Evolutionary conservation across 2,329 filamentous ascomycete genomes (phyloP).

Genomic region (Myriosclerotinia curreyana): DNA sequence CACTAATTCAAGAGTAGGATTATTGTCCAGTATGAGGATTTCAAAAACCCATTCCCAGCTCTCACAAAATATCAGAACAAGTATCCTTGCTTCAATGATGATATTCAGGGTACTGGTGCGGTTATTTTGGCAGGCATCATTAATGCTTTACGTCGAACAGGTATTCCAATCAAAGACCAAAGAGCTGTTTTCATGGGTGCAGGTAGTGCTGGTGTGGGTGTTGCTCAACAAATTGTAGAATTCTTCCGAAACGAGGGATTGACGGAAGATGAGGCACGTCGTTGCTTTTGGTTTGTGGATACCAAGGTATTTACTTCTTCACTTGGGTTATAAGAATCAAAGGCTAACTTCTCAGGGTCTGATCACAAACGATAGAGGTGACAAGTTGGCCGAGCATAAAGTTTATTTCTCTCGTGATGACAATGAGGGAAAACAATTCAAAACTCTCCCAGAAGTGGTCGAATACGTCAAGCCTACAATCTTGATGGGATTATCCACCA

Average conservation of each 20-base stretch:
- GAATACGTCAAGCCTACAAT: constrained; percentile 73
- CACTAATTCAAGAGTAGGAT: constrained; percentile 22
- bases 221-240: constrained; percentile 78
- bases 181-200: constrained; percentile 75
- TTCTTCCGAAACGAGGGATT: constrained; percentile 66
- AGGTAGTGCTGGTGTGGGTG: constrained; percentile 78
- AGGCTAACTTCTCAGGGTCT: constrained; percentile 49
- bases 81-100: constrained; percentile 88
- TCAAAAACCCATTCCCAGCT: constrained; percentile 56
- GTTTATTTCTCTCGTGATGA: constrained; percentile 42
- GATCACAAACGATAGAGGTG: constrained; percentile 66
- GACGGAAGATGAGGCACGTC: constrained; percentile 66
- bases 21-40: constrained; percentile 68
- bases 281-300: constrained; percentile 72
- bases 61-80: constrained; percentile 70
- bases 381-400: constrained; percentile 66
- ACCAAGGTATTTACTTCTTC: constrained; percentile 42
- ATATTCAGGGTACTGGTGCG: constrained; percentile 84
- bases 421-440: constrained; percentile 45
- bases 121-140: constrained; percentile 81
- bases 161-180: constrained; percentile 63
- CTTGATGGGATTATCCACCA: constrained; percentile 78
- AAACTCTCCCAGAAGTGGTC: constrained; percentile 64
- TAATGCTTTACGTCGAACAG: constrained; percentile 66
- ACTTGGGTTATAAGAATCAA: neutral